Evolutionary conservation across 1,139 yeast species (phyloP).

Genomic region (Hemisphaericaspora xylofermentans): DNA sequence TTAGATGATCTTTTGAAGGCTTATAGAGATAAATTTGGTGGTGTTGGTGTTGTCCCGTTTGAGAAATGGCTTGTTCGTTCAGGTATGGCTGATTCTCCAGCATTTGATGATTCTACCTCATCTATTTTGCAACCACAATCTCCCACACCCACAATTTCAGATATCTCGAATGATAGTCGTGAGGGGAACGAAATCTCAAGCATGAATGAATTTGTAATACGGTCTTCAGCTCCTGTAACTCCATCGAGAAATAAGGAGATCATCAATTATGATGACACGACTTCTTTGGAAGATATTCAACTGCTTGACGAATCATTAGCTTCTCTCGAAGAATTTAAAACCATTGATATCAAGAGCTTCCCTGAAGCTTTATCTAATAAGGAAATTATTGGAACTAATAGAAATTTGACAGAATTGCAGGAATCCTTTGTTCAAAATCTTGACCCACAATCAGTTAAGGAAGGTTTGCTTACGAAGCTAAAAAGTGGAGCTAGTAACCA

Average conservation of each 20-base stretch:
- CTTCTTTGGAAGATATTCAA: background rate
- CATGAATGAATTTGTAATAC: too few relatives aligned
- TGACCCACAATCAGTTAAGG: constrained; percentile 24
- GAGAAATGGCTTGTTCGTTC: background rate
- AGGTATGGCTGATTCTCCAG: background rate
- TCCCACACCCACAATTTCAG: background rate
- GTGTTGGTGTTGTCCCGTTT: constrained; percentile 1
- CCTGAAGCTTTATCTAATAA: background rate
- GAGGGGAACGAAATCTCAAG: too few relatives aligned
- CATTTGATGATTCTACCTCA: background rate
- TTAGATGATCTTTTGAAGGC: constrained; percentile 19
- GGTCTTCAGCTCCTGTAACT: background rate
- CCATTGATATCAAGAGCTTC: background rate
- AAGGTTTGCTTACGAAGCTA: constrained; percentile 21
- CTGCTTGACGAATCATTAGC: background rate
- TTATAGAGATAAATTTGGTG: constrained; percentile 9
- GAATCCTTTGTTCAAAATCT: constrained; percentile 37
- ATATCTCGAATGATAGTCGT: background rate
- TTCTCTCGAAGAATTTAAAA: background rate
- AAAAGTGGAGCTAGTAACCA: constrained; percentile 7
- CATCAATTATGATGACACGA: background rate
- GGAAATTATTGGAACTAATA: background rate
- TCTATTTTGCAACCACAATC: constrained; percentile 1
- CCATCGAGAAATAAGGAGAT: background rate
- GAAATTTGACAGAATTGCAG: constrained; percentile 29